Percentiles rank a stretch among this genome's conserved stretches.
Conservation (phyloP, 805 yeast genomes). For the Kregervanrija pseudodelftensis region DNA sequence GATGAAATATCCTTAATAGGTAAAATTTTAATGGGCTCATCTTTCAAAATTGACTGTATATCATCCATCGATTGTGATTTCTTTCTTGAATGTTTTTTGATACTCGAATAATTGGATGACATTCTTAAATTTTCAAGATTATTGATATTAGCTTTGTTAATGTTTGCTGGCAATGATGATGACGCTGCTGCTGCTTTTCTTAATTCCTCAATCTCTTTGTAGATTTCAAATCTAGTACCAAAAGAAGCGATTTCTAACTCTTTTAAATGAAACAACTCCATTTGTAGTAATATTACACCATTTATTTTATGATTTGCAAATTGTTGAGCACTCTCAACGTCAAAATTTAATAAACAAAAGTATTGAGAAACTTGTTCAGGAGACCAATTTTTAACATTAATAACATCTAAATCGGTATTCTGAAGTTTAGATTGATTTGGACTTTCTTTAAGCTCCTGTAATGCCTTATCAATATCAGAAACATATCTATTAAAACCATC, state of each 20-base stretch:
- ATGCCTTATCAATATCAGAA: conserved; percentile 66
- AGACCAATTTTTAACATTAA: conserved; percentile 59
- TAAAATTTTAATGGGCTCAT: not conserved
- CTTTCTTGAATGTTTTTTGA: conserved; percentile 35
- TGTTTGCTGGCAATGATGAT: not conserved
- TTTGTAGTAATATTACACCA: conserved; percentile 76
- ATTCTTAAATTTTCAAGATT: not conserved
- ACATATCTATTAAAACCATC: conserved; percentile 35
- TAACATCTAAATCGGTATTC: conserved; percentile 32
- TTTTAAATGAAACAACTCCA: conserved; percentile 79
- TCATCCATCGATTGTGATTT: conserved; percentile 48
- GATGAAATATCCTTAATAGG: not conserved
- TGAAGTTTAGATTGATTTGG: not conserved
- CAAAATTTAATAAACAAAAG: conserved; percentile 68
- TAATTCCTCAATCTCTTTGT: conserved; percentile 77
- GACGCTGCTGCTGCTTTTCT: conserved; percentile 23
- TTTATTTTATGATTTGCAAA: conserved; percentile 85
- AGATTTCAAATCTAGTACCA: conserved; percentile 91
- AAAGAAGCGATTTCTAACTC: conserved; percentile 88
- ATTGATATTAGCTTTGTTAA: not conserved
- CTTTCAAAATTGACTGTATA: conserved; percentile 8
- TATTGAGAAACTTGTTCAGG: conserved; percentile 81
- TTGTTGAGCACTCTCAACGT: conserved; percentile 62
- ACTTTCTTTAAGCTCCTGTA: conserved; percentile 47
- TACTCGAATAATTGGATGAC: too few species aligned